These are phyloP conservation scores for Marasmius tenuissimus DNA, from an alignment of 1,284 basidiomycete species.

Conservation along the genomic window DNA sequence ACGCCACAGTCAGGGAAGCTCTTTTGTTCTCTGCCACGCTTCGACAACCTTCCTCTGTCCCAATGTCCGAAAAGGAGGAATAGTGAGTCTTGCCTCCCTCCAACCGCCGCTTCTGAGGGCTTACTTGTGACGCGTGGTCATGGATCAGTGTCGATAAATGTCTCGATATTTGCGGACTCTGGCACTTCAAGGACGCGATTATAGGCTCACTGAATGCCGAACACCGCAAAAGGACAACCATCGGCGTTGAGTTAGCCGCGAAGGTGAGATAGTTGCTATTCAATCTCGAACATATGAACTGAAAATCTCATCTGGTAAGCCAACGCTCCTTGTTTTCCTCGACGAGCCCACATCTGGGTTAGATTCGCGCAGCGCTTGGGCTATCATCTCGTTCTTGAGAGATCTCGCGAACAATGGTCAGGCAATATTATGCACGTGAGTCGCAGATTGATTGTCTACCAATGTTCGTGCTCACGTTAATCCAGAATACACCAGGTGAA, in stretches of 20 bases:
- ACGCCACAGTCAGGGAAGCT: slow-evolving; percentile 80
- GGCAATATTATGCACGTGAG: slow-evolving; percentile 66
- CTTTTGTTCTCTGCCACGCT: slow-evolving; percentile 80
- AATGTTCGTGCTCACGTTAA: too few species aligned
- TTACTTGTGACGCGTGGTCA: background rate
- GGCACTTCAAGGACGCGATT: slow-evolving; percentile 61
- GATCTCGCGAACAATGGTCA: slow-evolving; percentile 83
- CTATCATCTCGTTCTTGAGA: slow-evolving; percentile 77
- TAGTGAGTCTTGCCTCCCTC: slow-evolving; percentile 33
- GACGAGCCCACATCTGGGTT: slow-evolving; percentile 78
- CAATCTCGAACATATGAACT: background rate
- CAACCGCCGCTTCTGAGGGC: background rate
- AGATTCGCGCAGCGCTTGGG: slow-evolving; percentile 89
- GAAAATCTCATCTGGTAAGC: slow-evolving; percentile 34
- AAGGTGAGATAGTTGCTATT: slow-evolving; percentile 29
- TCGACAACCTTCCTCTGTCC: slow-evolving; percentile 69
- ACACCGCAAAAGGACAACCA: slow-evolving; percentile 69
- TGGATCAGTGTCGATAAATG: slow-evolving; percentile 61
- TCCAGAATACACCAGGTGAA: slow-evolving; percentile 33
- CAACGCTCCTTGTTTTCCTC: slow-evolving; percentile 72
- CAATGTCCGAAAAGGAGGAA: slow-evolving; percentile 69
- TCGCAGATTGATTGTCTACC: too few species aligned
- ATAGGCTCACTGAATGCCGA: slow-evolving; percentile 71
- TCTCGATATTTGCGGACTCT: slow-evolving; percentile 68
- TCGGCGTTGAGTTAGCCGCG: slow-evolving; percentile 72